Base-by-base conservation (phyloP, 352 stramenopile genomes). In the Phytophthora brassicae region DNA sequence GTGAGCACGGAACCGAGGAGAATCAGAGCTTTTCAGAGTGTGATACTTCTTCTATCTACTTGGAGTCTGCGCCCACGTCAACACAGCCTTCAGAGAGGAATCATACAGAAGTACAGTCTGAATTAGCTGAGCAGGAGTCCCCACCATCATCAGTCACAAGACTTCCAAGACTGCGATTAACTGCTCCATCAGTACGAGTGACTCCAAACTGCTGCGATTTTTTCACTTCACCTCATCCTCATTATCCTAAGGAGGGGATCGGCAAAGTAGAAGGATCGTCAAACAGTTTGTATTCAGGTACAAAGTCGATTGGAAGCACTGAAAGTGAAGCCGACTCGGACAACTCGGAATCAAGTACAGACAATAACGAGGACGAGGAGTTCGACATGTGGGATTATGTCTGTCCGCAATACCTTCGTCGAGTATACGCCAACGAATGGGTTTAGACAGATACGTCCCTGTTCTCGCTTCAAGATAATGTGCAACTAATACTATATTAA, bases 371-470 rank as follows among this genome's bases (percentile, higher is more conserved):
- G n/a, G 39, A 42, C 42, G 56, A 70, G 8, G 67, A 69, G 26
- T 86, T 86, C 55, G 76, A 83, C 24, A 75, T 86, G 65, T 86
- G 76, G 76, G 76, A 86, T 49, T 86, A 83, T 44, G 70, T 86
- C 29, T 82, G 73, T 56, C 74, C 74, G 3, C 72, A 80, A 49
- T 63, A 79, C 33, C 56, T 74, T 35, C 74, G 76, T 8, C 71
- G 56, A 12, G 36, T 46, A 29, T 76, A 68, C 45, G 59, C 65
- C 28, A 86, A 83, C 45, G 76, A 83, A 59, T 86, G 76, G 76
- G 36, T 86, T 38, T 86, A 58, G 52, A 42, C 2, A 38, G 26
- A 8, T 31, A 31, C 26, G 8, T 31, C n/a, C n/a, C n/a, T n/a
- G n/a, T n/a, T n/a, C n/a, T n/a, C n/a, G 8, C 31, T 39, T 16